These are phyloP conservation scores for Exophiala dermatitidis DNA, from an alignment of 2,329 filamentous ascomycete genomes.

Conservation along the genomic window DNA sequence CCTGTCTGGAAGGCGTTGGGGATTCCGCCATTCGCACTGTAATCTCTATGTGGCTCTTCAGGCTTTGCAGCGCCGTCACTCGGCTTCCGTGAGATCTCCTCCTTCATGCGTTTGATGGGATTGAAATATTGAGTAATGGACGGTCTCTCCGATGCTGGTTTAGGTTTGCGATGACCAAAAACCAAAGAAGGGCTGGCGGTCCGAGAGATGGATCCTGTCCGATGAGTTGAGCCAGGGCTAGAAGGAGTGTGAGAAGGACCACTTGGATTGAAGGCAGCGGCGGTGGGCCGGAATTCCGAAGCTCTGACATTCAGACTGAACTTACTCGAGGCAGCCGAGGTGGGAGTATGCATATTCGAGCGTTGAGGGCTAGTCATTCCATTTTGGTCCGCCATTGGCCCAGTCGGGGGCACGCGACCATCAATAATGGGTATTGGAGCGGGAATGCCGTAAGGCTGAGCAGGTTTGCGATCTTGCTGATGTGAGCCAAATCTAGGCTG, in stretches of 20 bases:
- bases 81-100: constrained; percentile 45
- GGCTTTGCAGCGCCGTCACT: constrained; percentile 15
- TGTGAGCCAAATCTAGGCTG: constrained; percentile 13
- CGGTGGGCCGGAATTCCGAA: constrained; percentile 78
- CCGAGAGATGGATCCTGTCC: constrained; percentile 42
- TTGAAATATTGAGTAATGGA: constrained; percentile 53
- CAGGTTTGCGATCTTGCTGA: constrained; percentile 25
- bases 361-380: constrained; percentile 38
- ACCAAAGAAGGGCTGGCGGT: constrained; percentile 47
- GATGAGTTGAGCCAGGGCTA: constrained; percentile 61
- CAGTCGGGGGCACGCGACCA: constrained; percentile 64
- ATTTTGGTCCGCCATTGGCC: constrained; percentile 54
- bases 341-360: constrained; percentile 45
- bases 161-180: constrained; percentile 65
- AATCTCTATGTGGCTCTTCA: constrained; percentile 51
- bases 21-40: constrained; percentile 72
- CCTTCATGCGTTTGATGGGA: constrained; percentile 63
- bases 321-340: constrained; percentile 46
- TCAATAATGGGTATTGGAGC: constrained; percentile 56
- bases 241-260: constrained; percentile 56
- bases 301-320: constrained; percentile 52
- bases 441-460: constrained; percentile 34
- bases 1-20: constrained; percentile 75
- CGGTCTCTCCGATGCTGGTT: constrained; percentile 50
- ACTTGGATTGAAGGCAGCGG: constrained; percentile 70